These are phyloP conservation scores for Collybia sp. DNA, from an alignment of 768 basidiomycete genomes.

Conservation along the genomic window DNA sequence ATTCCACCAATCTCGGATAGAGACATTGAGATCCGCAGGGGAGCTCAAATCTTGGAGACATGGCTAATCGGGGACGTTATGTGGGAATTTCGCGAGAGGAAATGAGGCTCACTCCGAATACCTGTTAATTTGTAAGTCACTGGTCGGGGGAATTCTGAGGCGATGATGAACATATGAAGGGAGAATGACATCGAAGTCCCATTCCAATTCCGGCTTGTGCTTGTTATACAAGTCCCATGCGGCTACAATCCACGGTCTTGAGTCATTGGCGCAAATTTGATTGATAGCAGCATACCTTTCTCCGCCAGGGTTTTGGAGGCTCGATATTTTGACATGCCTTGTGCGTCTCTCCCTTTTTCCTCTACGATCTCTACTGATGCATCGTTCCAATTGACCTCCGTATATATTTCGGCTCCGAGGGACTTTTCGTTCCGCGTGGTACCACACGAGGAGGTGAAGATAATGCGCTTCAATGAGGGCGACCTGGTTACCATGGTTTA, in stretches of 20 bases:
- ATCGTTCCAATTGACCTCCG: conserved; percentile 59
- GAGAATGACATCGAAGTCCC: conserved; percentile 50
- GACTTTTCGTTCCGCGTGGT: conserved; percentile 36
- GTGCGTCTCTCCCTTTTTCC: conserved; percentile 42
- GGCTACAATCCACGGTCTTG: conserved; percentile 19
- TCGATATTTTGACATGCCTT: conserved; percentile 38
- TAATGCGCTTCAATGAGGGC: conserved; percentile 52
- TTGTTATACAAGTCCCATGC: conserved; percentile 36
- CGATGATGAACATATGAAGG: conserved; percentile 19
- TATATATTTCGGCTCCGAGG: conserved; percentile 21
- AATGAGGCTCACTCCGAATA: conserved; percentile 22
- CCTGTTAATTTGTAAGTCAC: conserved; percentile 7
- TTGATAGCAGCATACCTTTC: conserved; percentile 30
- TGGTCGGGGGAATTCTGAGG: background rate
- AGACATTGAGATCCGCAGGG: conserved; percentile 28
- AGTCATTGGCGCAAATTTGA: background rate
- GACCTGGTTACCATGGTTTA: conserved; percentile 7
- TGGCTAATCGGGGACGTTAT: conserved; percentile 21
- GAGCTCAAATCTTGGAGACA: conserved; percentile 27
- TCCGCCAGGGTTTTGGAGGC: conserved; percentile 64
- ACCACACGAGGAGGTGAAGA: conserved; percentile 57
- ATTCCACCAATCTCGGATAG: conserved; percentile 26
- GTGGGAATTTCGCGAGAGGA: background rate
- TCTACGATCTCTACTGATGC: conserved; percentile 40
- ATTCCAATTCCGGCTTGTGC: conserved; percentile 33